These are phyloP conservation scores for Smallanthus sonchifolius DNA, from an alignment of 129 eudicot genomes.

Conservation along the genomic window DNA sequence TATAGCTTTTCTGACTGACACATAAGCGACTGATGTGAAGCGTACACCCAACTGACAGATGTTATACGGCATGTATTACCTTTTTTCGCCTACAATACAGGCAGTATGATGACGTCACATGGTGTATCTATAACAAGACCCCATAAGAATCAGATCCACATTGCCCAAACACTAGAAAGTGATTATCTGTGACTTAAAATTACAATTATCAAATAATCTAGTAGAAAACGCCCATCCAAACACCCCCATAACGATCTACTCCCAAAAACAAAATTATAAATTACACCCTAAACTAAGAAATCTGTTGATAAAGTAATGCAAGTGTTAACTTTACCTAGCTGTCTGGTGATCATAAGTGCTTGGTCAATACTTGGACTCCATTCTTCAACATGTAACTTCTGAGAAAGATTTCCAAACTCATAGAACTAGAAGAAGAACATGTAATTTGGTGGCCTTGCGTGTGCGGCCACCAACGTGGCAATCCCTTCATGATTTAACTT, in stretches of 20 bases:
- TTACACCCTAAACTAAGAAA: not conserved
- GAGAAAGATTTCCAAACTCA: conserved; percentile 70
- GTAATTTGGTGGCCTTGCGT: conserved; percentile 89
- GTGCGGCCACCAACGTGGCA: conserved; percentile 75
- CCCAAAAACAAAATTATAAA: not conserved
- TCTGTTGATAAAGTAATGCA: not conserved
- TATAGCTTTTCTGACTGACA: too few relatives aligned
- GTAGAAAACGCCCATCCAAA: not conserved
- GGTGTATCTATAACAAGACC: too few relatives aligned
- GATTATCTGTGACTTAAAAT: not conserved
- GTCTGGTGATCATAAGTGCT: conserved; percentile 40
- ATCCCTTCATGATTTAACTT: conserved; percentile 82
- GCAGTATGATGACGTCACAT: too few relatives aligned
- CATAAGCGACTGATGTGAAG: too few relatives aligned
- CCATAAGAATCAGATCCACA: not conserved
- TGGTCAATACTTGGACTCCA: conserved; percentile 66
- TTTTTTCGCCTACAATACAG: too few relatives aligned
- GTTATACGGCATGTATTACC: too few relatives aligned
- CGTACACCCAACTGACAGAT: too few relatives aligned
- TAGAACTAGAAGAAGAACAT: conserved; percentile 82
- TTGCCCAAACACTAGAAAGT: not conserved
- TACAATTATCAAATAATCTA: not conserved
- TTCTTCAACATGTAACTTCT: conserved; percentile 81
- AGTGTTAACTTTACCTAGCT: conserved; percentile 49
- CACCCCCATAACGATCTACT: not conserved